Evolutionary conservation across 2,329 filamentous ascomycete genomes (phyloP).

Genomic region (Cryphonectria nitschkei): DNA sequence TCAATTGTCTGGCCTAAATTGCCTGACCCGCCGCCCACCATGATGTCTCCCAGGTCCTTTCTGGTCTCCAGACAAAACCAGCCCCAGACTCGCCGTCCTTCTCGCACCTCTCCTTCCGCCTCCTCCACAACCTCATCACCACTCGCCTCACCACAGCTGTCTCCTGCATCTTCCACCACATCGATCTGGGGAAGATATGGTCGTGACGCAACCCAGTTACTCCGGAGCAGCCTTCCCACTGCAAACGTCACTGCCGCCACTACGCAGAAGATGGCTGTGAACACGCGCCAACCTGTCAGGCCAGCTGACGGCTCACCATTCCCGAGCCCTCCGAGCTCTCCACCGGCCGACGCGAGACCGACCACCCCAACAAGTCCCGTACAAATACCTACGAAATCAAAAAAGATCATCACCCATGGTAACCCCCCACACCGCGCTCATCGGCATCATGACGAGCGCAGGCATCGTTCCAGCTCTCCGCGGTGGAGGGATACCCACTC

Average conservation of each 20-base stretch:
- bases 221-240: conserved; percentile 29
- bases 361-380: conserved; percentile 54
- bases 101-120: conserved; percentile 18
- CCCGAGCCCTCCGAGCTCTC: conserved; percentile 36
- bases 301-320: conserved; percentile 30
- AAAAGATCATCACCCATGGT: conserved; percentile 40
- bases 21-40: conserved; percentile 31
- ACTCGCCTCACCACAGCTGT: conserved; percentile 24
- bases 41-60: conserved; percentile 47
- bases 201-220: conserved; percentile 22
- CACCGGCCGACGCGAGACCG: conserved; percentile 41
- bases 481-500: conserved; percentile 50
- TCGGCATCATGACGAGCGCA: conserved; percentile 40
- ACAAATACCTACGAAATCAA: conserved; percentile 55
- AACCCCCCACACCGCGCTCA: conserved; percentile 43
- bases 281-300: conserved; percentile 35
- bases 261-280: conserved; percentile 33
- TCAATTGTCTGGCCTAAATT: conserved; percentile 25
- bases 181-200: conserved; percentile 39
- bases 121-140: conserved; percentile 26
- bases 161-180: conserved; percentile 22
- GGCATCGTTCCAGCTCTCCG: conserved; percentile 37
- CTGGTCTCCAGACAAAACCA: conserved; percentile 42
- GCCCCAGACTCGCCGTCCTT: conserved; percentile 10
- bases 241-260: conserved; percentile 30